Percentiles rank a stretch among this genome's conserved stretches.
phyloP scores from a whole-genome alignment of 2,329 filamentous ascomycete genomes.

The Fusarium chaquense region DNA sequence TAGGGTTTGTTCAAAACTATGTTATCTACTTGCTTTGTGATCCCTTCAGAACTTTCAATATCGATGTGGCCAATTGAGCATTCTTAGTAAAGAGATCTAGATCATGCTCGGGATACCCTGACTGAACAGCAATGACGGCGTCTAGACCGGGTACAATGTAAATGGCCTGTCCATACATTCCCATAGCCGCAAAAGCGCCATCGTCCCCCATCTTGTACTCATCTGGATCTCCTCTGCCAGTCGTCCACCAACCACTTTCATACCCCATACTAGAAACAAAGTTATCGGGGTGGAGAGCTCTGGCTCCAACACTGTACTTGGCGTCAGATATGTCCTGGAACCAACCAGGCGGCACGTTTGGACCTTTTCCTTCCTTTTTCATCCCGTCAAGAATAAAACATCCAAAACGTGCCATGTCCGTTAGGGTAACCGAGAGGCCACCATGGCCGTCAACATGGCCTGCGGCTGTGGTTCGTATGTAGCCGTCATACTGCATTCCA shows the following conservation, averaged over 20 bases:
- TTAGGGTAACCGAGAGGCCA: slow-evolving; percentile 22
- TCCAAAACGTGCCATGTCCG: slow-evolving; percentile 35
- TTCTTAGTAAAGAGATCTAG: slow-evolving; percentile 26
- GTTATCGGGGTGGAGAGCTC: slow-evolving; percentile 23
- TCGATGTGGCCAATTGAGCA: slow-evolving; percentile 24
- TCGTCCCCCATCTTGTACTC: slow-evolving; percentile 27
- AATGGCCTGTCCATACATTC: slow-evolving; percentile 37
- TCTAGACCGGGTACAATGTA: slow-evolving; percentile 28
- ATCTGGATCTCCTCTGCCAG: slow-evolving; percentile 1
- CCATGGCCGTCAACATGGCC: slow-evolving; percentile 35
- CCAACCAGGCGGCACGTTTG: slow-evolving; percentile 20
- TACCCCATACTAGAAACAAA: slow-evolving; percentile 32
- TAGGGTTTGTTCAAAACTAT: too few species aligned
- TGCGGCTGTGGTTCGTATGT: slow-evolving; percentile 34
- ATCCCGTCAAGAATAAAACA: slow-evolving; percentile 30
- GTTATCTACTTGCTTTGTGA: neutral
- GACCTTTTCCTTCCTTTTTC: slow-evolving; percentile 6
- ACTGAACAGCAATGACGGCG: slow-evolving; percentile 25
- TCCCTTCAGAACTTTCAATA: slow-evolving; percentile 15
- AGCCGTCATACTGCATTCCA: slow-evolving; percentile 37
- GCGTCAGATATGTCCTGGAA: slow-evolving; percentile 29
- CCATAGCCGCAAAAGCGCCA: slow-evolving; percentile 20
- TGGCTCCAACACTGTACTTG: slow-evolving; percentile 20
- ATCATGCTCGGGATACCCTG: slow-evolving; percentile 39
- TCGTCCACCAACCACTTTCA: slow-evolving; percentile 39